Conservation (phyloP, 495 filamentous ascomycete genomes). For the Penicillium canariense region DNA sequence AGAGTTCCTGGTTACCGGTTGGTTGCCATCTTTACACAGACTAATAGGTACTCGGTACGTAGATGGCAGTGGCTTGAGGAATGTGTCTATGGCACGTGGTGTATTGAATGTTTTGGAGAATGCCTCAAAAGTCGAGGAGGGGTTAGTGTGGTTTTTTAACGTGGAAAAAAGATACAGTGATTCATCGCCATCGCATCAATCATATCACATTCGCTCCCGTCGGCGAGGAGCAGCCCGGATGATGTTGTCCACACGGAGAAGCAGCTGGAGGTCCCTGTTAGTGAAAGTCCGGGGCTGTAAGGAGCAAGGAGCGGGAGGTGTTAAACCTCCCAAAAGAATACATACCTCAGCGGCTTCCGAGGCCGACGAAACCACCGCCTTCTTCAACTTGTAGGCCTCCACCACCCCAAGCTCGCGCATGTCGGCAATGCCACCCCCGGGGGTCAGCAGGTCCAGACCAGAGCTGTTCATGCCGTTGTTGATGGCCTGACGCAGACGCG, state of each 20-base stretch:
- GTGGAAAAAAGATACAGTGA: conserved; percentile 18
- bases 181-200: conserved; percentile 21
- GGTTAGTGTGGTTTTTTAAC: too few relatives aligned
- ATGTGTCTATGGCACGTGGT: not conserved
- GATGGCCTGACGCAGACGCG: conserved; percentile 85
- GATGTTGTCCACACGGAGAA: conserved; percentile 84
- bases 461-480: conserved; percentile 91
- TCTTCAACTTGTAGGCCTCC: conserved; percentile 98
- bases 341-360: conserved; percentile 92
- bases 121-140: not conserved
- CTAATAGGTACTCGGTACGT: too few relatives aligned
- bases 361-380: conserved; percentile 90
- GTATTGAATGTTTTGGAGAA: not conserved
- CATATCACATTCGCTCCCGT: conserved; percentile 66
- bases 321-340: not conserved
- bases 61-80: too few relatives aligned
- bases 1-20: too few relatives aligned
- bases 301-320: not conserved
- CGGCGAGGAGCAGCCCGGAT: conserved; percentile 74
- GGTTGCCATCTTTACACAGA: too few relatives aligned
- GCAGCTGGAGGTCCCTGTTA: conserved; percentile 49
- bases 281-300: too few relatives aligned
- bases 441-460: conserved; percentile 82
- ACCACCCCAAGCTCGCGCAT: conserved; percentile 97
- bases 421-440: conserved; percentile 90